These are phyloP conservation scores for Tricholoma matsutake DNA, from an alignment of 768 basidiomycete genomes.

Conservation along the genomic window DNA sequence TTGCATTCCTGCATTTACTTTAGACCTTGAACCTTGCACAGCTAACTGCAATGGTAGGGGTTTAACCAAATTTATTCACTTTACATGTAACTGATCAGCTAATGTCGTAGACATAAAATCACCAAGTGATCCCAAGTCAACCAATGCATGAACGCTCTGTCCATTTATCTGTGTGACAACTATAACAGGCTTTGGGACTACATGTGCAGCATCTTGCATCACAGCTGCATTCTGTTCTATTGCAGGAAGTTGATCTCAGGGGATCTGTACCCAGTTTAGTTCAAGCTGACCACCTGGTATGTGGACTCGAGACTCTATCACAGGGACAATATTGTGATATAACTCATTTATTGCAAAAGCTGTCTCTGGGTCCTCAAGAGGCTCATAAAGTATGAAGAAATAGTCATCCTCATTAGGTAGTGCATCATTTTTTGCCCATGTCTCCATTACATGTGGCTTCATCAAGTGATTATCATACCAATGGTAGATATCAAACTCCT, in stretches of 20 bases:
- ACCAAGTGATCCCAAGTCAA: neutral
- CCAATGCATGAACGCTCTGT: neutral
- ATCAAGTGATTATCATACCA: conserved; percentile 2
- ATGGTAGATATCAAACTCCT: neutral
- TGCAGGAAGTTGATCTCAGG: neutral
- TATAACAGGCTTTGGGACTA: neutral
- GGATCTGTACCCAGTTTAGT: neutral
- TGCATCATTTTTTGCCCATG: too few species aligned
- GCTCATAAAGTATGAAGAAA: too few species aligned
- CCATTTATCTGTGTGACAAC: neutral
- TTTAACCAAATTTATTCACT: neutral
- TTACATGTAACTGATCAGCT: conserved; percentile 1
- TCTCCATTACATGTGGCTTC: too few species aligned
- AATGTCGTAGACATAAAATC: conserved; percentile 2
- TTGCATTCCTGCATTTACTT: conserved; percentile 2
- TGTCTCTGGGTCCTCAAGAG: neutral
- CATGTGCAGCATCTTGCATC: neutral
- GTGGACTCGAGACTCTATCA: neutral
- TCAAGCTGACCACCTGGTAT: neutral
- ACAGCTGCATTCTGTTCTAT: neutral
- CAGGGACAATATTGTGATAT: neutral
- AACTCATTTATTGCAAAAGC: neutral
- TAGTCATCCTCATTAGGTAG: too few species aligned
- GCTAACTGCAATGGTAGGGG: conserved; percentile 6
- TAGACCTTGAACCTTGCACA: conserved; percentile 4